Evolutionary conservation across 768 basidiomycete genomes (phyloP).

Genomic region (Suillus weaverae): DNA sequence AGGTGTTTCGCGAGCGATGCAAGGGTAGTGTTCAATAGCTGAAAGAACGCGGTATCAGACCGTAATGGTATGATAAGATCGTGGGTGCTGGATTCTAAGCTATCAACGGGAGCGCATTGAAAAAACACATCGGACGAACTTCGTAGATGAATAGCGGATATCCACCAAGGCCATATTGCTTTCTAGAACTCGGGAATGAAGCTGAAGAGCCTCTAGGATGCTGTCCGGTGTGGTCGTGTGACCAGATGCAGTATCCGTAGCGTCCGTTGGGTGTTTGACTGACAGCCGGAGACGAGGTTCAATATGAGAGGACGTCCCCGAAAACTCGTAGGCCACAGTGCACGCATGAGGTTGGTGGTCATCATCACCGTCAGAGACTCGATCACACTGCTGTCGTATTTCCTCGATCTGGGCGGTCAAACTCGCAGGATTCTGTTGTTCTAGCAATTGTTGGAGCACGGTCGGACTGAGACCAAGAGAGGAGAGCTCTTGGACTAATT

Average conservation of each 20-base stretch:
- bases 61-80: constrained; percentile 78
- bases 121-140: not conserved
- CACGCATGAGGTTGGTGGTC: constrained; percentile 8
- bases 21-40: constrained; percentile 62
- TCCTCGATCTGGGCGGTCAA: not conserved
- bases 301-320: constrained; percentile 43
- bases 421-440: constrained; percentile 16
- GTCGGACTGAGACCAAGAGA: constrained; percentile 61
- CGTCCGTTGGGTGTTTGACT: constrained; percentile 25
- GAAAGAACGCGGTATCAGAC: constrained; percentile 82
- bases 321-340: constrained; percentile 58
- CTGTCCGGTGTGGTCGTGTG: constrained; percentile 14
- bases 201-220: constrained; percentile 12
- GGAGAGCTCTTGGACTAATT: constrained; percentile 75
- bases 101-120: not conserved
- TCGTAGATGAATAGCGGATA: not conserved
- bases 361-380: not conserved
- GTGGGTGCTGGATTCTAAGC: constrained; percentile 14
- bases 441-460: constrained; percentile 46
- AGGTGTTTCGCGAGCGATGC: constrained; percentile 57
- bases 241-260: not conserved
- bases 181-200: not conserved
- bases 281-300: constrained; percentile 61
- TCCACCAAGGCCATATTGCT: not conserved
- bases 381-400: constrained; percentile 4